Evolutionary conservation across 768 basidiomycete species (phyloP).

Genomic region (Leccinum uliginosum): DNA sequence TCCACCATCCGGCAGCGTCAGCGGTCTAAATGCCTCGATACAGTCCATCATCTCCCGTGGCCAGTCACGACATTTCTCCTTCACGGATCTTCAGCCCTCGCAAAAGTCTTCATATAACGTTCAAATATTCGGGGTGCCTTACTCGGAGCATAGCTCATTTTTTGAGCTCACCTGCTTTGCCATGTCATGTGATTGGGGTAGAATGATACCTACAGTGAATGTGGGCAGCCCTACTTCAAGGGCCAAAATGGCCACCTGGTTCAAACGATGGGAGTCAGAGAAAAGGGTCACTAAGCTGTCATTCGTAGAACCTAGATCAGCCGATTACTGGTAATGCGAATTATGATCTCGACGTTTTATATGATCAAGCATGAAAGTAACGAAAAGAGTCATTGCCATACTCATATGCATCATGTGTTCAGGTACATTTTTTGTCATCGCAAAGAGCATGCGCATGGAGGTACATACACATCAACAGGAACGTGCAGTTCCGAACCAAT

Average conservation of each 20-base stretch:
- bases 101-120: constrained; percentile 65
- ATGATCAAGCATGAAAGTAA: background rate
- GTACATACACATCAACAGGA: constrained; percentile 11
- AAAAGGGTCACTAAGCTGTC: constrained; percentile 47
- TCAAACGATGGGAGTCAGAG: constrained; percentile 85
- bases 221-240: constrained; percentile 70
- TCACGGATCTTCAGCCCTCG: constrained; percentile 60
- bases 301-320: constrained; percentile 35
- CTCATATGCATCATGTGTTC: constrained; percentile 15
- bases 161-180: constrained; percentile 95
- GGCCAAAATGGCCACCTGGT: constrained; percentile 86
- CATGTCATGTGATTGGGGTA: constrained; percentile 76
- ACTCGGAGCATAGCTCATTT: constrained; percentile 96
- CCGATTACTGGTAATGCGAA: constrained; percentile 43
- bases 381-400: constrained; percentile 1
- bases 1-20: constrained; percentile 62
- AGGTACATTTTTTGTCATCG: constrained; percentile 19
- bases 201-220: constrained; percentile 95
- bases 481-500: constrained; percentile 2
- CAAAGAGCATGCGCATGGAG: constrained; percentile 18
- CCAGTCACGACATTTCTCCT: constrained; percentile 65
- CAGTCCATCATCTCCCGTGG: constrained; percentile 63
- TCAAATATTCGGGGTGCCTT: constrained; percentile 80
- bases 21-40: constrained; percentile 59
- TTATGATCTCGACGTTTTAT: too few relatives aligned